Conservation (phyloP, 2,329 filamentous ascomycete genomes). For the Colletotrichum kahawae region DNA sequence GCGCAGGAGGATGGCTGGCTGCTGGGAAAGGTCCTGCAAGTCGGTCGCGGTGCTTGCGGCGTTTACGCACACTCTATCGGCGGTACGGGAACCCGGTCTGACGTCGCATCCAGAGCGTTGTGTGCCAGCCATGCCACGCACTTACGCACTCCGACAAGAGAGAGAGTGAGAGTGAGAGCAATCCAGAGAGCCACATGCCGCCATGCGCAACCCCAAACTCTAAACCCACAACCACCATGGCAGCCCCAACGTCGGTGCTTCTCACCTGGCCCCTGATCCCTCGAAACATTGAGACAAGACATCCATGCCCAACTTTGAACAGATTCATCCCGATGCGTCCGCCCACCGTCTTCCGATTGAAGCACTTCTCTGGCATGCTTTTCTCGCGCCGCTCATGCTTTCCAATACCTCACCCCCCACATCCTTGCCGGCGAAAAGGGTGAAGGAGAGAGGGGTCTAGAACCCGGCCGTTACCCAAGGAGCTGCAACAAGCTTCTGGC, state of each 20-base stretch:
- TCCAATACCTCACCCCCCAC: neutral
- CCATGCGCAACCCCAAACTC: neutral
- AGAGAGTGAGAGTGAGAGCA: neutral
- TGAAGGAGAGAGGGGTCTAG: neutral
- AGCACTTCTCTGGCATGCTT: neutral
- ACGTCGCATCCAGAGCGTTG: neutral
- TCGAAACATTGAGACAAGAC: neutral
- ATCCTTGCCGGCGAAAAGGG: neutral
- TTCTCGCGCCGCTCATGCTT: neutral
- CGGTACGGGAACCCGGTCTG: slow-evolving; percentile 1
- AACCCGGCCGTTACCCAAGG: neutral
- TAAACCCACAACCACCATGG: neutral
- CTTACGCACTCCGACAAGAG: neutral
- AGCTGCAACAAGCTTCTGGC: neutral
- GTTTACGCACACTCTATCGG: neutral
- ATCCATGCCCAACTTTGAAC: neutral
- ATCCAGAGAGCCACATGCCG: neutral
- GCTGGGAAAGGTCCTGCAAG: neutral
- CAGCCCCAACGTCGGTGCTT: neutral
- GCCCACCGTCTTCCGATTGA: neutral
- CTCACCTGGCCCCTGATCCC: neutral
- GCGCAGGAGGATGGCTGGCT: neutral
- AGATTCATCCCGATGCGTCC: neutral
- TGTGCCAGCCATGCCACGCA: neutral
- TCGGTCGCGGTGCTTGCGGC: neutral